A percentile compares a stretch with the other conserved stretches of the same genome.
Conservation (phyloP, 352 stramenopile species). For the Phytopythium mirpurense region DNA sequence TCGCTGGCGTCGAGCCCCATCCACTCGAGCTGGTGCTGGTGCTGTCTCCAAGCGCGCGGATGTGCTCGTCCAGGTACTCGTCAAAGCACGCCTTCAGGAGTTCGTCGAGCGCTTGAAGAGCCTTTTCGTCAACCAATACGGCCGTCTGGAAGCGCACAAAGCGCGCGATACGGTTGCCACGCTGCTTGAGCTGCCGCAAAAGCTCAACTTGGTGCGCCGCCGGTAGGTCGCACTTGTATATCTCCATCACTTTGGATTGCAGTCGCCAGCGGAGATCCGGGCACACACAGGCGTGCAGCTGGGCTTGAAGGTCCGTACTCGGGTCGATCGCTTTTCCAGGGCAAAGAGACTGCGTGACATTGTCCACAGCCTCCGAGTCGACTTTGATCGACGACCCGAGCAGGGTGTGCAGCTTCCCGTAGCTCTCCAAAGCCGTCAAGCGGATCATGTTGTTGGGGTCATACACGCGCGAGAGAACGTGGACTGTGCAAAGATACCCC, state of each 20-base stretch:
- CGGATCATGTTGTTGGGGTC: neutral
- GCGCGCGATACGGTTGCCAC: neutral
- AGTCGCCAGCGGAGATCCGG: neutral
- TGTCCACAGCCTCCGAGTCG: neutral
- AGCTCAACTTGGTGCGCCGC: neutral
- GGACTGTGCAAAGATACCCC: neutral
- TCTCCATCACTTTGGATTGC: neutral
- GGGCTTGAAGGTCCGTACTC: neutral
- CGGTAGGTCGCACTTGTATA: neutral
- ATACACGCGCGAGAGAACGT: neutral
- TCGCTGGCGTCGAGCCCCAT: too few relatives aligned
- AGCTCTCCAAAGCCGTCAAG: neutral
- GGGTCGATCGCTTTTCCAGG: neutral
- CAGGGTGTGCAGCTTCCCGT: neutral
- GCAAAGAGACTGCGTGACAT: neutral
- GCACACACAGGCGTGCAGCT: neutral
- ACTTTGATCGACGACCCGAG: too few relatives aligned
- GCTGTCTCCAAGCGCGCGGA: neutral
- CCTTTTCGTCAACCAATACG: neutral
- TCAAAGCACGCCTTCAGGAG: neutral
- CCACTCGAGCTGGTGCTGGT: too few relatives aligned
- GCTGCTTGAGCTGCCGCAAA: neutral
- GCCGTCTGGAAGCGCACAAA: neutral
- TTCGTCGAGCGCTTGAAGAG: neutral
- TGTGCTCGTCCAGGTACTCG: neutral